Conservation (phyloP, 345 rosid genomes). For the Citrus cavaleriei region DNA sequence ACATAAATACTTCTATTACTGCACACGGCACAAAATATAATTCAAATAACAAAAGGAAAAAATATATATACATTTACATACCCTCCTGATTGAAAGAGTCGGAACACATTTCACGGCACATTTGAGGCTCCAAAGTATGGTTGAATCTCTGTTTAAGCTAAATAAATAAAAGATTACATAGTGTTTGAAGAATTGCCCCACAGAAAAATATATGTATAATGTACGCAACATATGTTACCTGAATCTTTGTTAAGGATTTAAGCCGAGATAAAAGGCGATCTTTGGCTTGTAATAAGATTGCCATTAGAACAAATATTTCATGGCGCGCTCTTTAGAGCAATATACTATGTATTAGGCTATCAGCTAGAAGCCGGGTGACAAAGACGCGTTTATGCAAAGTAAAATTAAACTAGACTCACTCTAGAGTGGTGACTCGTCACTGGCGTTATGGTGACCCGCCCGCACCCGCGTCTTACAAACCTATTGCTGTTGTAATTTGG, state of each 20-base stretch:
- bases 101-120: constrained; percentile 14
- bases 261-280: constrained; percentile 31
- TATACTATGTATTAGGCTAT: too few species aligned
- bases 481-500: background rate
- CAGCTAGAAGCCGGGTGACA: too few species aligned
- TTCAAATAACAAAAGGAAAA: background rate
- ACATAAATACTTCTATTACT: background rate
- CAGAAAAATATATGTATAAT: background rate
- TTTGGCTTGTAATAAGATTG: constrained; percentile 28
- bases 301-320: constrained; percentile 37
- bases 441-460: background rate
- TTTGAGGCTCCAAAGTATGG: constrained; percentile 23
- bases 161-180: background rate
- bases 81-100: constrained; percentile 21
- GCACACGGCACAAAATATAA: background rate
- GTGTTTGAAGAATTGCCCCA: constrained; percentile 45
- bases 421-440: background rate
- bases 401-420: too few species aligned
- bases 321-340: constrained; percentile 24
- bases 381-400: too few species aligned
- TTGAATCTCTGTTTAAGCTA: constrained; percentile 36
- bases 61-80: background rate
- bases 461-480: background rate
- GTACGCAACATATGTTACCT: constrained; percentile 28
- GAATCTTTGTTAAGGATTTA: constrained; percentile 32